Evolutionary conservation across 208 protist species (phyloP), one percentile per base, ranked within the genome.

Genomic region (Acanthamoeba castellanii): DNA sequence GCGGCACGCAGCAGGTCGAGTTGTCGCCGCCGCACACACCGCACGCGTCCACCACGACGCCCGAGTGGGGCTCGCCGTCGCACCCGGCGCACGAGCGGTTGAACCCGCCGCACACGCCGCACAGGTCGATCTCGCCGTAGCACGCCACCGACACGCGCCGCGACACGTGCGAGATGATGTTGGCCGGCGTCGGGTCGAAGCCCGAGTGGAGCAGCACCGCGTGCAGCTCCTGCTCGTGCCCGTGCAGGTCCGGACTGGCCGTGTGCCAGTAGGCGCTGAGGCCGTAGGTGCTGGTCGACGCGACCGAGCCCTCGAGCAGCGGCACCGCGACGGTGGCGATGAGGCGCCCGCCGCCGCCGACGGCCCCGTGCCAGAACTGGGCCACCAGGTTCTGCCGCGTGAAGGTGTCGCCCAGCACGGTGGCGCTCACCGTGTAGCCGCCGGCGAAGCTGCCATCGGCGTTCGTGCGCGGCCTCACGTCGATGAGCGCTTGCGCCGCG

Each of bases 31-130:
- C 82, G 52, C 82, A 90, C 52, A 42, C 34, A 11, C 82, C 82
- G 52, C 82, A 90, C 1, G 37, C 52, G 34, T 90, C 82, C 1
- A 90, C 5, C 30, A 32, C n/a, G 13, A 7, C n/a, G 50, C 87
- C 87, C 9, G 82, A 90, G n/a, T 22, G 47, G 1, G 47, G 50
- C 27, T 66, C 52, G 34, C 82, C 82, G 34, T 90, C 87, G 59
- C 55, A 92, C 9, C 59, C 87, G 14, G 52, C 52, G 82, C 82
- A 90, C 13, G 22, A 11, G 2, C 18, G 20, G 30, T 68, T 68
- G 52, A 64, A 20, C 45, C 82, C 82, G 42, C 82, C 82, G 82
- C 82, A 90, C n/a, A 70, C 82, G 34, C 57, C 57, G 30, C 82
- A 90, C 14, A 70, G 52, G 30, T 90, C 82, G n/a, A 90, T 22